Evolutionary conservation across 2,329 filamentous ascomycete species (phyloP).

Genomic region (Sclerotinia sclerotiorum): DNA sequence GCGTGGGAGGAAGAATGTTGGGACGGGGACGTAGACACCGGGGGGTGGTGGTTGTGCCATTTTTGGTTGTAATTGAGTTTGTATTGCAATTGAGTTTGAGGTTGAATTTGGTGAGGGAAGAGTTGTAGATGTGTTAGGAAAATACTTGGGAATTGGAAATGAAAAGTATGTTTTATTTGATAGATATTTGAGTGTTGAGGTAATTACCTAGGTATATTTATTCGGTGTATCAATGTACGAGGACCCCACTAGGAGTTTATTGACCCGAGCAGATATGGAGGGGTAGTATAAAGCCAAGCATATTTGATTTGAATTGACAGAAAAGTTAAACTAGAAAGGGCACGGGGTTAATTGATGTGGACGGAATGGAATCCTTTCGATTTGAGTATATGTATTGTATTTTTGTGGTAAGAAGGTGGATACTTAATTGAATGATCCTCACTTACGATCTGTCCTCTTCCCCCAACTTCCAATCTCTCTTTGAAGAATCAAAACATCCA

Average conservation of each 20-base stretch:
- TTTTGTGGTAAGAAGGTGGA: conserved; percentile 4
- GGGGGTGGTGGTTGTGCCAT: conserved; percentile 38
- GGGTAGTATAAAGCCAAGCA: conserved; percentile 2
- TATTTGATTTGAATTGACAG: background rate
- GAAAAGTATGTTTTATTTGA: conserved; percentile 4
- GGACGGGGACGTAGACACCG: conserved; percentile 51
- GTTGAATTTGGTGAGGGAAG: background rate
- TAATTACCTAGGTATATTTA: background rate
- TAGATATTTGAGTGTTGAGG: background rate
- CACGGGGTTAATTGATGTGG: background rate
- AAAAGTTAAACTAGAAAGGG: background rate
- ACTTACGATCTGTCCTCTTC: background rate
- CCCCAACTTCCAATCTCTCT: background rate
- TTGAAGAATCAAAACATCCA: background rate
- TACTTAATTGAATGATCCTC: background rate
- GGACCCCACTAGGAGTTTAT: conserved; percentile 18
- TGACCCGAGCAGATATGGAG: conserved; percentile 22
- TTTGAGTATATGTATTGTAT: background rate
- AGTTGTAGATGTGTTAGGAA: background rate
- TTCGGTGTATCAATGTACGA: conserved; percentile 19
- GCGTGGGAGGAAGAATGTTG: conserved; percentile 56
- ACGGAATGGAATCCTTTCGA: background rate
- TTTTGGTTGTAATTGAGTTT: conserved; percentile 1
- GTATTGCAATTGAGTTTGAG: background rate
- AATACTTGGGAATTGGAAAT: background rate